Evolutionary conservation across 1,139 yeast genomes (phyloP), one percentile per base, ranked within the genome.

Genomic region (Yamadazyma oceani): DNA sequence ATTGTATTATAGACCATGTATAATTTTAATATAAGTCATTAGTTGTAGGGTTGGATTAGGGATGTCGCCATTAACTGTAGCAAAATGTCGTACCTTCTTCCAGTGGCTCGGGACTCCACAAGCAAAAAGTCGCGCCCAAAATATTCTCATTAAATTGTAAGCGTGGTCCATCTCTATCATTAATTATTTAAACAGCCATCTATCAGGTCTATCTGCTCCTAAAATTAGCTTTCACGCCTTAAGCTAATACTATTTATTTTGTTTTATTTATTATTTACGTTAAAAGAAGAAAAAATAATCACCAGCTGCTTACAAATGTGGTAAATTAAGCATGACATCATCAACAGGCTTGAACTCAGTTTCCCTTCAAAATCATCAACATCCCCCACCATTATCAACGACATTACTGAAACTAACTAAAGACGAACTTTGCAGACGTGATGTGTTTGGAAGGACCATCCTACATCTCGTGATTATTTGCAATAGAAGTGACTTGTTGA

Each of bases 371-470:
- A 15, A 13, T 8, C 16, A 15, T 9, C 17, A 12, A 42, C 26
- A 31, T 36, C 37, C 37, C 41, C 34, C 39, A 26, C 31, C 35
- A 35, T 31, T 44, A 24, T 26, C 53, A 4, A 24, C 40, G 13
- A 31, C 39, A 9, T 45, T 69, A 30, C 32, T 64, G 10, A 66
- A 62, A 35, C 53, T 79, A 31, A 36, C 72, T 15, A 64, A 62
- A 43, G 54, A 60, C 17, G 78, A 76, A 29, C 55, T 84, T 22
- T 54, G 57, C 16, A 66, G 65, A 41, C 64, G 88, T 43, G 96
- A 88, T 55, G 62, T 83, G 5, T 82, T 82, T 57, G 96, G 96
- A 1, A 69, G 96, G 42, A 76, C 85, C 0, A 62, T 82, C 13
- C 64, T 80, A 36, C 96, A 79, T 60, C 46, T 80, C 9, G 67